A percentile compares a stretch with the other conserved stretches of the same genome.
Evolutionary conservation across 306 rosid genomes (phyloP).

Genomic region (Prunus kanzakura): DNA sequence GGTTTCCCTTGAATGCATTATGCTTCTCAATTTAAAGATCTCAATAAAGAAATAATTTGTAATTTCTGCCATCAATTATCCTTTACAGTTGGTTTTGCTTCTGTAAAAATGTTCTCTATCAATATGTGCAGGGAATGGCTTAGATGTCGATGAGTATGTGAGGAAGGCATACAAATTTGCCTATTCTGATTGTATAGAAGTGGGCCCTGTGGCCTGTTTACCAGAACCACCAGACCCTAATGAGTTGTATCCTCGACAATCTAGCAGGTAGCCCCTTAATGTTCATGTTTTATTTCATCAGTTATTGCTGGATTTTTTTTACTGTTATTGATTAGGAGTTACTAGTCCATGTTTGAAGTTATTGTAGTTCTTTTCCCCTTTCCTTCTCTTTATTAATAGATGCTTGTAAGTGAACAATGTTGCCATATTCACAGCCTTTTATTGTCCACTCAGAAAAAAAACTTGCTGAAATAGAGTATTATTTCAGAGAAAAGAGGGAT

Average conservation of each 20-base stretch:
- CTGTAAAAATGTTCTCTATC: slow-evolving; percentile 3
- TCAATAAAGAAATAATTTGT: slow-evolving; percentile 11
- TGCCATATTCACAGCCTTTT: not conserved
- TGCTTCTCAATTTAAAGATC: slow-evolving; percentile 24
- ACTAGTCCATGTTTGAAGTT: not conserved
- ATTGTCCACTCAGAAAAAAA: not conserved
- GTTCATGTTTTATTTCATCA: slow-evolving; percentile 22
- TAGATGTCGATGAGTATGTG: slow-evolving; percentile 96
- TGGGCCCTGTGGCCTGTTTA: slow-evolving; percentile 92
- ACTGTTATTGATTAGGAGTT: not conserved
- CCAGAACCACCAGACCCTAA: slow-evolving; percentile 99
- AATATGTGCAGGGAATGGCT: slow-evolving; percentile 77
- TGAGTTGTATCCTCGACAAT: slow-evolving; percentile 96
- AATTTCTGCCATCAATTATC: slow-evolving; percentile 11
- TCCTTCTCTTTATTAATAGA: not conserved
- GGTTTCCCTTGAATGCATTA: not conserved
- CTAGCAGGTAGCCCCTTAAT: slow-evolving; percentile 61
- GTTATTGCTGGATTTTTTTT: not conserved
- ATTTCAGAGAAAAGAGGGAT: not conserved
- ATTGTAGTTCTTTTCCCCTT: not conserved
- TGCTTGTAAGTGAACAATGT: not conserved
- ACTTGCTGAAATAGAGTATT: not conserved
- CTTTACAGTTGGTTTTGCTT: not conserved
- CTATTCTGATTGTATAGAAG: slow-evolving; percentile 92
- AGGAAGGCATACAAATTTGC: slow-evolving; percentile 97